Conservation (phyloP, 805 yeast genomes). For the Yarrowia yakushimensis region DNA sequence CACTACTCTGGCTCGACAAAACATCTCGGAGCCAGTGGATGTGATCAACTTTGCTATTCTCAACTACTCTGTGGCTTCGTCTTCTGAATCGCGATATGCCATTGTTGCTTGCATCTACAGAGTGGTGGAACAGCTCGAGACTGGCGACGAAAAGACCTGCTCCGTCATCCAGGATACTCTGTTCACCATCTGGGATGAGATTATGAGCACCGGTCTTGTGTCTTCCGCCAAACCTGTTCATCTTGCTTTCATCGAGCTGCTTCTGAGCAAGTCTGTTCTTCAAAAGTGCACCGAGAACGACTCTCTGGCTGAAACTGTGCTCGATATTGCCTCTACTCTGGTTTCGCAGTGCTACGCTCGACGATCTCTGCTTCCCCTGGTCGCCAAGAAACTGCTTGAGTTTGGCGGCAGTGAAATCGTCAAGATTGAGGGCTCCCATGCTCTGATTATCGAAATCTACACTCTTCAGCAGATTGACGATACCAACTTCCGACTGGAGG, state of each 20-base stretch:
- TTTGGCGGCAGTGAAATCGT: conserved; percentile 31
- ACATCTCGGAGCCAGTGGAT: neutral
- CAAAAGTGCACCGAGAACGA: conserved; percentile 38
- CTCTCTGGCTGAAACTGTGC: conserved; percentile 36
- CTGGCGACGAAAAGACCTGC: neutral
- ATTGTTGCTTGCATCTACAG: conserved; percentile 5
- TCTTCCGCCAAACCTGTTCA: conserved; percentile 66
- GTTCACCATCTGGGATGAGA: conserved; percentile 52
- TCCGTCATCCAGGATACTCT: conserved; percentile 1
- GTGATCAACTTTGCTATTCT: conserved; percentile 8
- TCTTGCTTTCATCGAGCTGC: conserved; percentile 48
- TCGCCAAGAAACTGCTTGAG: conserved; percentile 45
- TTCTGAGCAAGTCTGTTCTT: conserved; percentile 46
- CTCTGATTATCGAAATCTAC: conserved; percentile 35
- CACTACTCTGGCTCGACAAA: neutral
- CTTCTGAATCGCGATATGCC: neutral
- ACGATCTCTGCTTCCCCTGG: conserved; percentile 61
- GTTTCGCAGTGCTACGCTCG: conserved; percentile 47
- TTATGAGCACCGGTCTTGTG: conserved; percentile 57
- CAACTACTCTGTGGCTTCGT: conserved; percentile 18
- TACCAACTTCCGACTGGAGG: conserved; percentile 58
- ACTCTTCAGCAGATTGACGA: conserved; percentile 52
- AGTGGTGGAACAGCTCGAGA: neutral
- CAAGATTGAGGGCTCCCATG: neutral
- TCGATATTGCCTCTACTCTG: conserved; percentile 32